Percentiles rank a stretch among this genome's conserved stretches.
Evolutionary conservation across 345 rosid genomes (phyloP).

Genomic region (Cochlearia excelsa): DNA sequence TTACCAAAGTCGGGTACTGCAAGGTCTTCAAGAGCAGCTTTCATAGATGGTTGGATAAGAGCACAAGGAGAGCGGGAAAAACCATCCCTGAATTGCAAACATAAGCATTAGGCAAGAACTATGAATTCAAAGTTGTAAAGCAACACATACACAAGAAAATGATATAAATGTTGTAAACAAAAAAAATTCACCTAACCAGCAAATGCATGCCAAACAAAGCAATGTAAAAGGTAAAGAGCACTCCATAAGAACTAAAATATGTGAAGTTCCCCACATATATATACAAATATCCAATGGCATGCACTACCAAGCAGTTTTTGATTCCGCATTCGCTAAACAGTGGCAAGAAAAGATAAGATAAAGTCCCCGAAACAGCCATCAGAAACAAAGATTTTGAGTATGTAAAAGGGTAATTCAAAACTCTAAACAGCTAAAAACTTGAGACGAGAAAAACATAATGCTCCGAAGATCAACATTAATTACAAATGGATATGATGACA

Average conservation of each 20-base stretch:
- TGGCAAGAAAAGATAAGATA: not conserved
- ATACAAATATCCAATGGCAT: not conserved
- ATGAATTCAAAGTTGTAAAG: constrained; percentile 4
- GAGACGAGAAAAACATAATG: constrained; percentile 11
- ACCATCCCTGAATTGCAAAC: constrained; percentile 71
- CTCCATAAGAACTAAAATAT: not conserved
- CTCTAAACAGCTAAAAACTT: not conserved
- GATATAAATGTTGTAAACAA: not conserved
- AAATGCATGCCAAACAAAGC: constrained; percentile 7
- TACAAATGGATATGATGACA: constrained; percentile 1
- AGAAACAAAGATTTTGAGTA: constrained; percentile 7
- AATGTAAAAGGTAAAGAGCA: constrained; percentile 11
- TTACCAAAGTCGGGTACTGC: constrained; percentile 82
- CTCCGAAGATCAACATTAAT: constrained; percentile 13
- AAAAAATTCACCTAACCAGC: constrained; percentile 10
- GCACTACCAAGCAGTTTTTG: constrained; percentile 11
- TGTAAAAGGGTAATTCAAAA: not conserved
- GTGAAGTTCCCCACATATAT: not conserved
- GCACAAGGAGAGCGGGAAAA: constrained; percentile 84
- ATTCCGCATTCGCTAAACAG: constrained; percentile 5
- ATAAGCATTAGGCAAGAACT: constrained; percentile 21
- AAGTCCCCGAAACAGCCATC: constrained; percentile 17
- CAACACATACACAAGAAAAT: not conserved
- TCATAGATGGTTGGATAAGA: constrained; percentile 88
- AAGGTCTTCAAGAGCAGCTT: constrained; percentile 44